These are phyloP conservation scores for Asterella californica DNA, from an alignment of 225 moss, liverwort and hornwort genomes.

Conservation along the genomic window DNA sequence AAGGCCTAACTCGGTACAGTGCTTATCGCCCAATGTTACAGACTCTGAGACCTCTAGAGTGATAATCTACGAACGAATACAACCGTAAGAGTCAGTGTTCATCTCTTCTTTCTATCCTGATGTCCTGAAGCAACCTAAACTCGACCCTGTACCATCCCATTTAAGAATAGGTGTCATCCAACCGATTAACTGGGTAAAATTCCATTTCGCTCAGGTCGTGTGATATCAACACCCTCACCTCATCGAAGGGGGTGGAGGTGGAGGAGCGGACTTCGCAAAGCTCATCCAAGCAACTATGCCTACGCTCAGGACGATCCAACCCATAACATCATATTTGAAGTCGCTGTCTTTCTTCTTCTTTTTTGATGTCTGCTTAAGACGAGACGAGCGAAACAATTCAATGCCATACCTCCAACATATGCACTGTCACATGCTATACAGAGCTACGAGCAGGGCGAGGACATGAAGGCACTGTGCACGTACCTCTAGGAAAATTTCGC, in stretches of 20 bases:
- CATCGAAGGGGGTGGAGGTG: constrained; percentile 73
- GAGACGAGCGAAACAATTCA: background rate
- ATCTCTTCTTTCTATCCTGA: background rate
- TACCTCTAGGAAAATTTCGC: background rate
- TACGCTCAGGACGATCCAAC: constrained; percentile 87
- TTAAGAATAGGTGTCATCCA: background rate
- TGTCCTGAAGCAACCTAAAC: constrained; percentile 7
- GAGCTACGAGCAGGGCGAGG: background rate
- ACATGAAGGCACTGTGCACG: background rate
- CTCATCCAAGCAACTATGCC: constrained; percentile 95
- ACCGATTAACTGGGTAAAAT: background rate
- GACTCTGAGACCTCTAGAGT: background rate
- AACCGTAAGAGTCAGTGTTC: constrained; percentile 1
- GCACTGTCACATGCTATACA: background rate
- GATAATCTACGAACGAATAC: background rate
- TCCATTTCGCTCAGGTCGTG: background rate
- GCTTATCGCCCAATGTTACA: background rate
- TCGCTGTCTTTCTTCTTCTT: constrained; percentile 96
- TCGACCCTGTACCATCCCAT: background rate
- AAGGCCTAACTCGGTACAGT: background rate
- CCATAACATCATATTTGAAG: constrained; percentile 98
- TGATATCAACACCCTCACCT: constrained; percentile 35
- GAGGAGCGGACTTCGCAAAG: constrained; percentile 74
- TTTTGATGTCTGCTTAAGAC: constrained; percentile 45
- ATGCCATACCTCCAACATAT: background rate